phyloP scores from a whole-genome alignment of 1,139 yeast genomes.

The Pneumocystis sp. region DNA sequence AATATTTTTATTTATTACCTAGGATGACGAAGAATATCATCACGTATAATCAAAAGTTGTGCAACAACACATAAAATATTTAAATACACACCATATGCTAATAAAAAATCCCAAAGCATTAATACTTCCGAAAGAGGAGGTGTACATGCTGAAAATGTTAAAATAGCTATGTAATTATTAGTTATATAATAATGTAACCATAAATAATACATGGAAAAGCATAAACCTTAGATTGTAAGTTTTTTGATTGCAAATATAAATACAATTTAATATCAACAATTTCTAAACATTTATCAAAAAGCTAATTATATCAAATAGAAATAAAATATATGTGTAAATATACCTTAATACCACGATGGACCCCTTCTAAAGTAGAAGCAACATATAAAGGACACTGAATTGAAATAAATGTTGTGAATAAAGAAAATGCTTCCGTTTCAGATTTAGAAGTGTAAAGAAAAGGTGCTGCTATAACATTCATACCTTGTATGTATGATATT shows the following conservation, averaged over 20 bases:
- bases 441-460: conserved; percentile 60
- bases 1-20: conserved; percentile 18
- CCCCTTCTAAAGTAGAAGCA: conserved; percentile 66
- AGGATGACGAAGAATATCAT: conserved; percentile 38
- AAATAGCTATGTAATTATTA: conserved; percentile 32
- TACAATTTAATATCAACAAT: conserved; percentile 62
- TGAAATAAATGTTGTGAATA: conserved; percentile 45
- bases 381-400: conserved; percentile 64
- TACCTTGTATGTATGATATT: conserved; percentile 65
- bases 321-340: not conserved
- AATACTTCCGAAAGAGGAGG: conserved; percentile 69
- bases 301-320: conserved; percentile 4
- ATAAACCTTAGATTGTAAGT: conserved; percentile 64
- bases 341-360: conserved; percentile 49
- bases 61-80: conserved; percentile 75
- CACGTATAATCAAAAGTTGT: conserved; percentile 57
- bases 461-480: conserved; percentile 80
- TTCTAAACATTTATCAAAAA: conserved; percentile 54
- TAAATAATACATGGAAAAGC: conserved; percentile 49
- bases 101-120: conserved; percentile 74
- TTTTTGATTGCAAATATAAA: conserved; percentile 44
- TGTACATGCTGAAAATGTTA: conserved; percentile 80
- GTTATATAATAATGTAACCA: not conserved
- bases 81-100: conserved; percentile 85
- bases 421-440: conserved; percentile 73